Conservation (phyloP, 768 basidiomycete genomes). For the Trametes gibbosa region DNA sequence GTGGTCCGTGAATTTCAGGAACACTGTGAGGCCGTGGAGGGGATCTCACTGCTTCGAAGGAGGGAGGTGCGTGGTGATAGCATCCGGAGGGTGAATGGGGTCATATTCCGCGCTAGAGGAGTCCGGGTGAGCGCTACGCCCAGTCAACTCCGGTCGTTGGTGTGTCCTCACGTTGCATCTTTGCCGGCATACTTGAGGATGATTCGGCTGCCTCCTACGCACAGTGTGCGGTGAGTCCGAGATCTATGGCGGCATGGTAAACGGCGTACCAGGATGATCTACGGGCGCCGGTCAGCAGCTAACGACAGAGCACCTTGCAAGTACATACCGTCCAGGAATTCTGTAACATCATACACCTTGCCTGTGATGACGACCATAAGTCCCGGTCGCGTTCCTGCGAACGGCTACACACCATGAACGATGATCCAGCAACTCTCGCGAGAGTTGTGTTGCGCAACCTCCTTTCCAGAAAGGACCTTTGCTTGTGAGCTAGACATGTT, state of each 20-base stretch:
- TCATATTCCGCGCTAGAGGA: conserved; percentile 59
- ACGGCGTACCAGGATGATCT: conserved; percentile 5
- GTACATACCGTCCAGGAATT: conserved; percentile 36
- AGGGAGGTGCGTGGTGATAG: conserved; percentile 71
- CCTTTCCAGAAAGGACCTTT: conserved; percentile 28
- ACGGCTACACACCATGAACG: conserved; percentile 54
- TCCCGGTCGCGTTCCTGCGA: neutral
- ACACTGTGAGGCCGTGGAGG: too few relatives aligned
- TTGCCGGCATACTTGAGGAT: conserved; percentile 54
- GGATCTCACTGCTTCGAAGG: conserved; percentile 66
- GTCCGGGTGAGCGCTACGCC: neutral
- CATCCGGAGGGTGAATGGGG: conserved; percentile 85
- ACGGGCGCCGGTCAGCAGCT: neutral
- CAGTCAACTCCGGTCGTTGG: too few relatives aligned
- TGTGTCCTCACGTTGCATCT: conserved; percentile 39
- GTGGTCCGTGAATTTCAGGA: neutral
- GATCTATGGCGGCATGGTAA: neutral
- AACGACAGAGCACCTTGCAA: neutral
- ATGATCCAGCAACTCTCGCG: conserved; percentile 80
- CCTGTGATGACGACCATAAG: conserved; percentile 21
- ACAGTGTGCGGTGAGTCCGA: neutral
- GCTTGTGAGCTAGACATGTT: neutral
- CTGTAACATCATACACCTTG: conserved; percentile 45
- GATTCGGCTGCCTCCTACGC: conserved; percentile 46
- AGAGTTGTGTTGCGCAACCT: conserved; percentile 54